These are phyloP conservation scores for Penicillium samsonianum DNA, from an alignment of 495 filamentous ascomycete genomes.

Conservation along the genomic window DNA sequence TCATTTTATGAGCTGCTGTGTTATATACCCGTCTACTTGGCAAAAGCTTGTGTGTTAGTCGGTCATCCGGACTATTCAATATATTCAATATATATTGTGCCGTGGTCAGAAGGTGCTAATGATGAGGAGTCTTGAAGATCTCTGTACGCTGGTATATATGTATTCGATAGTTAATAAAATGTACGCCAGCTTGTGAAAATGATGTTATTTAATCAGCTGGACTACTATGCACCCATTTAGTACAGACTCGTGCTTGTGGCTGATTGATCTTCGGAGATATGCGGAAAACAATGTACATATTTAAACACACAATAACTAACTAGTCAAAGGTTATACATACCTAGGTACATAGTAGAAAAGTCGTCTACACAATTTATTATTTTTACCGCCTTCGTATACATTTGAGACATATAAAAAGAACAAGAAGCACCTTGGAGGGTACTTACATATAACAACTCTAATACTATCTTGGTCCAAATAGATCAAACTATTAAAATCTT, in stretches of 20 bases:
- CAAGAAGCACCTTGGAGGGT: no score
- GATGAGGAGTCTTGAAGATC: slow-evolving; percentile 6
- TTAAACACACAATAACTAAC: no score
- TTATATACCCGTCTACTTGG: slow-evolving; percentile 5
- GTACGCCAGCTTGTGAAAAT: not conserved
- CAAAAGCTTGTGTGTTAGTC: slow-evolving; percentile 16
- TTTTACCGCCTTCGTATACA: no score
- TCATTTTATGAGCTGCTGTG: not conserved
- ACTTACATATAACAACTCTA: no score
- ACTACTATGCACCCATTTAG: not conserved
- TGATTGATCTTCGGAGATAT: not conserved
- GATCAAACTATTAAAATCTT: no score
- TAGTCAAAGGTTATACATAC: no score
- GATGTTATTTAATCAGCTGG: not conserved
- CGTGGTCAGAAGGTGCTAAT: slow-evolving; percentile 11
- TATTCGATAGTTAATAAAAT: not conserved
- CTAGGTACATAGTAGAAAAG: no score
- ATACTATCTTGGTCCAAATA: no score
- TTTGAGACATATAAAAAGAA: no score
- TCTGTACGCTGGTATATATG: not conserved
- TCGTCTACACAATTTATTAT: no score
- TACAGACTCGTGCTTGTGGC: not conserved
- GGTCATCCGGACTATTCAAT: slow-evolving; percentile 11
- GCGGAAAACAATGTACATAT: no score
- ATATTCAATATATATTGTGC: not conserved